These are phyloP conservation scores for Trichomonas gallinae DNA, from an alignment of 208 protist genomes.

Conservation along the genomic window DNA sequence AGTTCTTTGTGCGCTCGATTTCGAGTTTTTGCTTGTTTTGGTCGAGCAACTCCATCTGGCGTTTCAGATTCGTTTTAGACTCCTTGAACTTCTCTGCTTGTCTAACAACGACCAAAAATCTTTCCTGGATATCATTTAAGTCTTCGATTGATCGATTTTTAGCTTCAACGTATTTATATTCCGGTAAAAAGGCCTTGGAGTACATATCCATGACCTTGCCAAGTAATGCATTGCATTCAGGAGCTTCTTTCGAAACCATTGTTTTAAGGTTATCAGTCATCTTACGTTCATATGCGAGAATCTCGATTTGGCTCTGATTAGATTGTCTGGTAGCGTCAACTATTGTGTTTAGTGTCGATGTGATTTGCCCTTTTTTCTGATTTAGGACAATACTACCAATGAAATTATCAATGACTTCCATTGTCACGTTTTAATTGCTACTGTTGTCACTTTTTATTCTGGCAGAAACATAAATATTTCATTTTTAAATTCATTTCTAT, in stretches of 20 bases:
- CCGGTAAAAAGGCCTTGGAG: not conserved
- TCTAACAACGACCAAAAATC: not conserved
- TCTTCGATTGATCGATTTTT: not conserved
- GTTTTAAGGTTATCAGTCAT: not conserved
- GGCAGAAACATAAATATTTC: too few species aligned
- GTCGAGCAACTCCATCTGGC: not conserved
- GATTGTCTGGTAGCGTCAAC: not conserved
- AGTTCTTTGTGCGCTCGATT: not conserved
- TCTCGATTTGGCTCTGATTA: not conserved
- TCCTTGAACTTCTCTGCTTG: not conserved
- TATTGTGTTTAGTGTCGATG: not conserved
- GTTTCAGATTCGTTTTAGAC: not conserved
- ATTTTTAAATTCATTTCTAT: too few species aligned
- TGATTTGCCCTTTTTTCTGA: not conserved
- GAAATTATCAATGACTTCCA: not conserved
- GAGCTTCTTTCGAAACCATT: not conserved
- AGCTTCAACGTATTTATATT: not conserved
- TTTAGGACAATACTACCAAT: not conserved
- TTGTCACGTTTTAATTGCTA: not conserved
- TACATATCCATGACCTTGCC: not conserved
- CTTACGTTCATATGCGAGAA: not conserved
- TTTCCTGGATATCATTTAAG: not conserved
- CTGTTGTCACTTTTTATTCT: not conserved
- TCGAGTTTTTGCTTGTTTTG: not conserved
- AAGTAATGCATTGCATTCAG: not conserved